Conservation (phyloP, 2,329 filamentous ascomycete genomes). For the Fusarium coicis region DNA sequence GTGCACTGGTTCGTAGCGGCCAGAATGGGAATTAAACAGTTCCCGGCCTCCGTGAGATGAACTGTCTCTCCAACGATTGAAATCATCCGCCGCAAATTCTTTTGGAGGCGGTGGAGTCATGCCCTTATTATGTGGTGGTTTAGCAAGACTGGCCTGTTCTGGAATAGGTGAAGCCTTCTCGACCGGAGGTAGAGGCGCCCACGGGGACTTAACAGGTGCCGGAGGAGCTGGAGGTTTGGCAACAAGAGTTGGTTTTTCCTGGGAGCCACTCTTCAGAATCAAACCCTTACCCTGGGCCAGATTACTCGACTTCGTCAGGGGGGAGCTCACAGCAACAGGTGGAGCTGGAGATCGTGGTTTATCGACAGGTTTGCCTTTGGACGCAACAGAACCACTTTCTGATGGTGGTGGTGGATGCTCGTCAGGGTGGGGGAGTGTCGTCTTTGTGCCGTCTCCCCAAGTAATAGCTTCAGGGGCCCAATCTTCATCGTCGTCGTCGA, state of each 20-base stretch:
- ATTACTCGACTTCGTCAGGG: conserved; percentile 57
- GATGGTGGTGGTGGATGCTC: conserved; percentile 53
- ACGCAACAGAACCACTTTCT: conserved; percentile 41
- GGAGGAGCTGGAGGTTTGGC: conserved; percentile 75
- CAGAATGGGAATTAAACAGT: conserved; percentile 94
- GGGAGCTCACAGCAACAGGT: conserved; percentile 49
- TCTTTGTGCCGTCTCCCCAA: conserved; percentile 90
- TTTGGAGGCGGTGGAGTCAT: conserved; percentile 64
- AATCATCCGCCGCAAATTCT: conserved; percentile 94
- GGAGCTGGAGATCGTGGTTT: conserved; percentile 60
- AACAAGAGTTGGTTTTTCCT: conserved; percentile 78
- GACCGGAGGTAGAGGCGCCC: conserved; percentile 86
- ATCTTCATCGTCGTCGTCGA: conserved; percentile 88
- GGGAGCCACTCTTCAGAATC: conserved; percentile 70
- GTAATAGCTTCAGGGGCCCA: conserved; percentile 87
- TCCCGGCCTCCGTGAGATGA: conserved; percentile 73
- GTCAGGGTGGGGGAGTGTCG: conserved; percentile 74
- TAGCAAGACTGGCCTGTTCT: conserved; percentile 61
- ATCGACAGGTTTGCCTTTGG: conserved; percentile 47
- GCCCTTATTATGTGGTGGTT: conserved; percentile 64
- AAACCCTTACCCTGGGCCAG: conserved; percentile 68
- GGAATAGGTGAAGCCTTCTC: conserved; percentile 80
- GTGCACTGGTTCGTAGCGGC: conserved; percentile 87
- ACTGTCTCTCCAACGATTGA: conserved; percentile 86
- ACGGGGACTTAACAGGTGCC: conserved; percentile 86